Percentiles rank a stretch among this genome's conserved stretches.
phyloP scores from a whole-genome alignment of 73 alveolate species.

The Paramecium pentaurelia region DNA sequence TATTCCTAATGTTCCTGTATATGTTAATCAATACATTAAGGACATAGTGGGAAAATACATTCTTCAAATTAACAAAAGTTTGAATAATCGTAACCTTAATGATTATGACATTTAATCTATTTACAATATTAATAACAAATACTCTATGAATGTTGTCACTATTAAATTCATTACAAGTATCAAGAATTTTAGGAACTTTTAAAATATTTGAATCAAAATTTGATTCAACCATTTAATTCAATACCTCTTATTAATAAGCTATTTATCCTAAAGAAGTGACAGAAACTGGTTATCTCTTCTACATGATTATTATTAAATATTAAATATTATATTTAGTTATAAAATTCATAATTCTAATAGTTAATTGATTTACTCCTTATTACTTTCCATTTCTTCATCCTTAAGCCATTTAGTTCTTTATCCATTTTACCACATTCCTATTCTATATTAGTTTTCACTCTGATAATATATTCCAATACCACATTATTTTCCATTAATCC shows the following conservation, averaged over 20 bases:
- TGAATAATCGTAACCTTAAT: not conserved
- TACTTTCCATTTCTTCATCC: conserved; percentile 1
- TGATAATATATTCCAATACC: conserved; percentile 62
- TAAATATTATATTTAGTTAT: not conserved
- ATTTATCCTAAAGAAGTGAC: not conserved
- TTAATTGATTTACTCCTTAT: not conserved
- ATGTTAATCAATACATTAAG: not conserved
- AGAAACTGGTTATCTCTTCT: not conserved
- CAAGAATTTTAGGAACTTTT: not conserved
- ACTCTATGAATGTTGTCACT: not conserved
- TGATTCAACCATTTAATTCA: not conserved
- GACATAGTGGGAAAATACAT: conserved; percentile 30
- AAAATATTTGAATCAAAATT: not conserved
- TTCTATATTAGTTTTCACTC: conserved; percentile 45
- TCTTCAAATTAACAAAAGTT: not conserved
- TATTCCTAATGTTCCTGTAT: not conserved
- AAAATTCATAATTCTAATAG: not conserved
- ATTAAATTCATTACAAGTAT: not conserved
- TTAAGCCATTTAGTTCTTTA: conserved; percentile 50
- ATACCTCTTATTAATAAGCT: not conserved
- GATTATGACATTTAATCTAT: conserved; percentile 8
- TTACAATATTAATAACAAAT: not conserved
- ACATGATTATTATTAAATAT: not conserved
- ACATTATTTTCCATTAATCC: conserved; percentile 67
- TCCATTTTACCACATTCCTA: conserved; percentile 63